Evolutionary conservation across 192 early-diverging fungal genomes (phyloP).

Genomic region (Gigaspora rosea): DNA sequence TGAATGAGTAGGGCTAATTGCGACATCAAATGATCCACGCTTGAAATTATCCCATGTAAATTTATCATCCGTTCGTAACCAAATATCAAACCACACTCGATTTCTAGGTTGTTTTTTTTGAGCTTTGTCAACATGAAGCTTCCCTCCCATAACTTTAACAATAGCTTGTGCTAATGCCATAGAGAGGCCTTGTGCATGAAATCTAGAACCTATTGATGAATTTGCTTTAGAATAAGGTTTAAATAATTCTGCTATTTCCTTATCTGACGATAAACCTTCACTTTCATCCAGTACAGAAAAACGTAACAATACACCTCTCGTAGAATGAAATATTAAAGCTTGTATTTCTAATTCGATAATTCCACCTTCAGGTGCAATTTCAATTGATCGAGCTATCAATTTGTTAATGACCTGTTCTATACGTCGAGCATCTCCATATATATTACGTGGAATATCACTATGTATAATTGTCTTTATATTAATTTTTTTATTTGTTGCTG

Average conservation of each 20-base stretch:
- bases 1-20: neutral
- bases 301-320: conserved; percentile 1
- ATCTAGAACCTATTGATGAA: conserved; percentile 11
- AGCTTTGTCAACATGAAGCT: neutral
- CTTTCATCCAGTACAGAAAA: conserved; percentile 17
- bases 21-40: neutral
- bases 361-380: neutral
- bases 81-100: conserved; percentile 20
- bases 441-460: neutral
- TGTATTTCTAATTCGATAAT: neutral
- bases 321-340: neutral
- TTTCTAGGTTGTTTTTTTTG: neutral
- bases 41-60: neutral
- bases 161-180: conserved; percentile 27
- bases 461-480: neutral
- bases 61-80: neutral
- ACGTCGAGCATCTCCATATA: conserved; percentile 10
- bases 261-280: conserved; percentile 4
- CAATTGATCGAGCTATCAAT: conserved; percentile 1
- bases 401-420: conserved; percentile 18
- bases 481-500: neutral
- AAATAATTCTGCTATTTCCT: conserved; percentile 21
- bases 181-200: conserved; percentile 19
- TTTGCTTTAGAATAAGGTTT: conserved; percentile 23
- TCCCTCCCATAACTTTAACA: conserved; percentile 22